Evolutionary conservation across 306 rosid species (phyloP).

Genomic region (Vigna unguiculata): DNA sequence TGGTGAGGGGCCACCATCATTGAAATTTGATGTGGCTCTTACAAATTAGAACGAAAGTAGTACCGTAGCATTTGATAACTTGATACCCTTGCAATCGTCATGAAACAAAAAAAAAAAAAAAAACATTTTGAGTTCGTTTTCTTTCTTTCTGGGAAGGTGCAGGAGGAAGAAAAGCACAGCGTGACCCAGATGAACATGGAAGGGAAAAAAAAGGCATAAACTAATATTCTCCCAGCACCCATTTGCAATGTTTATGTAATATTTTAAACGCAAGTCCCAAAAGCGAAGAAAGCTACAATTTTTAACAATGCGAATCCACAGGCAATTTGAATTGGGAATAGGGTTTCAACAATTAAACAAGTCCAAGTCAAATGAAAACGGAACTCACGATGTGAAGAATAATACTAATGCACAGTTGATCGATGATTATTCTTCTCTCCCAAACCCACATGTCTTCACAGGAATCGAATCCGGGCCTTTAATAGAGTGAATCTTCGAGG

Average conservation of each 20-base stretch:
- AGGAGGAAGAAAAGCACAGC: constrained; percentile 18
- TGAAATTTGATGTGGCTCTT: constrained; percentile 19
- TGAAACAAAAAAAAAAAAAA: constrained; percentile 22
- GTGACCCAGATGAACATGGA: constrained; percentile 31
- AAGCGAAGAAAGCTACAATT: constrained; percentile 35
- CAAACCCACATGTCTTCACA: constrained; percentile 36
- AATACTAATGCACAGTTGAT: constrained; percentile 24
- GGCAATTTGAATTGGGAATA: constrained; percentile 41
- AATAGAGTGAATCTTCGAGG: constrained; percentile 46
- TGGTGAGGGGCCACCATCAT: constrained; percentile 31
- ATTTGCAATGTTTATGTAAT: constrained; percentile 33
- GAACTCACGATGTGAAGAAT: constrained; percentile 38
- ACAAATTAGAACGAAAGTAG: constrained; percentile 31
- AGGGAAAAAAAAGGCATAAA: constrained; percentile 8
- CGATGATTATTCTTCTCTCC: constrained; percentile 37
- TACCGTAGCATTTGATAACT: constrained; percentile 10
- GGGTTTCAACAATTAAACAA: constrained; percentile 41
- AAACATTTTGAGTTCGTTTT: constrained; percentile 19
- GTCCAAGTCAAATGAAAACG: constrained; percentile 34
- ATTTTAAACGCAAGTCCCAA: constrained; percentile 22
- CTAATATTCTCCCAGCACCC: constrained; percentile 33
- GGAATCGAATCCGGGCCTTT: constrained; percentile 45
- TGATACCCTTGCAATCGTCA: constrained; percentile 22
- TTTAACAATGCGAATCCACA: constrained; percentile 33
- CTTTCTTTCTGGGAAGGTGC: constrained; percentile 22